Evolutionary conservation across 164 flowering plant species (phyloP), one percentile per base, ranked within the genome.

Genomic region (Kingdonia uniflora): DNA sequence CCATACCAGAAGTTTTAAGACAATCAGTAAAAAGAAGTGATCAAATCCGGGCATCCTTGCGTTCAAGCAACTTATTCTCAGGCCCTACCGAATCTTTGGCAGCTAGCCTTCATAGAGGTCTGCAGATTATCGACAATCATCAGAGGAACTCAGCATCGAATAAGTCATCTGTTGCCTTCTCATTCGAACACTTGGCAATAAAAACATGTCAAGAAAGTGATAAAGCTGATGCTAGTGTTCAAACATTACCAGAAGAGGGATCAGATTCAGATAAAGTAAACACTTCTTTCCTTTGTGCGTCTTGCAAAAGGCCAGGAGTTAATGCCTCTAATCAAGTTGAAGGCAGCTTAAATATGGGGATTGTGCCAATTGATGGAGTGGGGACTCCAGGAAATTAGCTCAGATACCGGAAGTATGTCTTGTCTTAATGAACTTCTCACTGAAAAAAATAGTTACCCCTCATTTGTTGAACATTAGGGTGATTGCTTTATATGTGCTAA

Each of bases 21-120:
- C 71, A 70, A 57, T 80, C 90, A 29, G 61, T 68, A n/a, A 77
- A 56, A 61, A 63, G 61, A 65, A 58, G 66, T 58, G 80, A 76
- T 49, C 63, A 55, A 14, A 48, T 74, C 14, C 63, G 72, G 22
- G 78, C 89, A 37, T 87, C 95, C 39, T 64, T 85, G 65, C 72
- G 63, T 15, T 78, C 91, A 61, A 84, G 83, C 76, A 77, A 66
- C 58, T 58, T 71, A 20, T 72, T 70, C 43, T 56, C 77, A 17
- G 76, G 85, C 20, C 80, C 90, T 12, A 70, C 99, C 11, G 86
- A 88, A 37, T 80, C 92, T 14, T 71, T 94, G 76, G 97, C 95
- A 45, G 87, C 90, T 41, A 89, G 99, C 62, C 90, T 94, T 49
- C 87, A 83, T 10, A 80, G 92, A 66, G 99, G 99, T 42, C 65